Conservation (phyloP, 2,329 filamentous ascomycete genomes). For the Escovopsis sp. region DNA sequence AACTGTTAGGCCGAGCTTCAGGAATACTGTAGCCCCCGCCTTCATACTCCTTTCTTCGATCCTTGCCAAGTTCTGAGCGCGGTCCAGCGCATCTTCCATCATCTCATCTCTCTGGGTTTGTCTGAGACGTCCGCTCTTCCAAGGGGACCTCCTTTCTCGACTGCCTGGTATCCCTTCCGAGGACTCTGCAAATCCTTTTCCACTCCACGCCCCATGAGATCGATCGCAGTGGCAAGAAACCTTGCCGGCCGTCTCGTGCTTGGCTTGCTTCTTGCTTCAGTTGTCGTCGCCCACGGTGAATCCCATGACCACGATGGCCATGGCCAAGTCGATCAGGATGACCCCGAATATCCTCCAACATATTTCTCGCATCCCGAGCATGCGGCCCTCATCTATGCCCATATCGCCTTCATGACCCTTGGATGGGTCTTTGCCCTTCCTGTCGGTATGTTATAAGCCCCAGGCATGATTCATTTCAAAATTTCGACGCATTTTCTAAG, state of each 20-base stretch:
- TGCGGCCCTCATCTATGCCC: slow-evolving; percentile 45
- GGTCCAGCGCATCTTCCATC: too few relatives aligned
- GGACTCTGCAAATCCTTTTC: too few relatives aligned
- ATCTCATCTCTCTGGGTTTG: too few relatives aligned
- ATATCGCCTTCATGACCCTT: slow-evolving; percentile 55
- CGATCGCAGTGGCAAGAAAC: background rate
- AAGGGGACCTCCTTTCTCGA: too few relatives aligned
- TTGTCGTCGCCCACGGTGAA: slow-evolving; percentile 6
- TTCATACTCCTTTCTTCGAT: too few relatives aligned
- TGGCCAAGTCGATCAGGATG: slow-evolving; percentile 7
- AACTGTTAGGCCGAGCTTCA: too few relatives aligned
- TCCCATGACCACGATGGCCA: slow-evolving; percentile 8
- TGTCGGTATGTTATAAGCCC: slow-evolving; percentile 38
- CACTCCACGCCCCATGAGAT: slow-evolving; percentile 1
- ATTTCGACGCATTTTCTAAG: background rate
- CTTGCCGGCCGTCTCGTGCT: slow-evolving; percentile 5
- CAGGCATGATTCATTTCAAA: background rate
- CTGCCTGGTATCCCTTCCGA: too few relatives aligned
- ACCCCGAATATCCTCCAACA: slow-evolving; percentile 27
- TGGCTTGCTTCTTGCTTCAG: slow-evolving; percentile 3
- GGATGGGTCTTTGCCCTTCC: slow-evolving; percentile 63
- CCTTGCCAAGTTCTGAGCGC: too few relatives aligned
- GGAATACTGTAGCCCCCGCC: too few relatives aligned
- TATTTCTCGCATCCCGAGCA: slow-evolving; percentile 46
- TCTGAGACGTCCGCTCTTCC: too few relatives aligned